Evolutionary conservation across 202 grass and related monocot genomes (phyloP).

Genomic region (Panicum virgatum): DNA sequence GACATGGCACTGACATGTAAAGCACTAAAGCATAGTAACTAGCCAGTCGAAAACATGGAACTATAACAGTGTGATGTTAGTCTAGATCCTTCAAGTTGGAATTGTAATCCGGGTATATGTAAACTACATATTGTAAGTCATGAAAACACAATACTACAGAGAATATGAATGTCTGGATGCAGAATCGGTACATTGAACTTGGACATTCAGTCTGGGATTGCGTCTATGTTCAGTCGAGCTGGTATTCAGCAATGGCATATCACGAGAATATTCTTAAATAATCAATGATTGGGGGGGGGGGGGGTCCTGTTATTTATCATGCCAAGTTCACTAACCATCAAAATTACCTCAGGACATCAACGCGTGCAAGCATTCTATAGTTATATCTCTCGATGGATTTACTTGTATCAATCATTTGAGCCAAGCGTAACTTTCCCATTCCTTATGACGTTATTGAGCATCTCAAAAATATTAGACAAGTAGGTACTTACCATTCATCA

Average conservation of each 20-base stretch:
- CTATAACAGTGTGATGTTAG: not conserved
- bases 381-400: not conserved
- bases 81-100: not conserved
- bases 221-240: constrained; percentile 41
- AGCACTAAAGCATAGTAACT: not conserved
- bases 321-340: not conserved
- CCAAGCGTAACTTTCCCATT: not conserved
- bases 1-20: not conserved
- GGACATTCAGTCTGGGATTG: constrained; percentile 12
- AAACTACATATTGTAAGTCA: not conserved
- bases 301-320: not conserved
- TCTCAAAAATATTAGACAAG: not conserved
- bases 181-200: constrained; percentile 38
- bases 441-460: not conserved
- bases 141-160: not conserved
- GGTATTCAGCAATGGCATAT: constrained; percentile 28
- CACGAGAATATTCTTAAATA: constrained; percentile 22
- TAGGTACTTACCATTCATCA: constrained; percentile 69
- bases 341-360: not conserved
- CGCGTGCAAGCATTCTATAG: not conserved
- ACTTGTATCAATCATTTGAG: not conserved
- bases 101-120: not conserved
- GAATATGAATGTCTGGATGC: not conserved
- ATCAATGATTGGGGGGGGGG: not conserved
- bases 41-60: not conserved